Evolutionary conservation across 1,284 basidiomycete species (phyloP), one percentile per base, ranked within the genome.

Genomic region (Lentinula novae-zelandiae): DNA sequence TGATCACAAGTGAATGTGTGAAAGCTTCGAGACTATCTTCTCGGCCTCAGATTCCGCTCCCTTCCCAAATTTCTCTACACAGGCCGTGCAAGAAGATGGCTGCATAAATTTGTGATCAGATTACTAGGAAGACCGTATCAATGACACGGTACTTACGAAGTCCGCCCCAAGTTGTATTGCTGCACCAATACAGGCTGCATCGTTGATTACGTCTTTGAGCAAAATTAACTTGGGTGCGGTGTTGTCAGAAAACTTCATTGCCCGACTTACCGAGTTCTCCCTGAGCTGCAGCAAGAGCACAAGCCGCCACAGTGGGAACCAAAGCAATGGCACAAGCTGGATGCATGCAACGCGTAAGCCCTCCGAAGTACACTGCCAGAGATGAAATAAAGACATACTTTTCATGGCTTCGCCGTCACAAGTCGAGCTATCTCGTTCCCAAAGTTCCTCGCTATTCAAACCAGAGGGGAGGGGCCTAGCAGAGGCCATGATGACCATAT

Each of bases 221-320:
- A 13, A 10, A 57, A 22, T 5, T 27, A 52, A 17, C 57, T 34
- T 10, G 34, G 15, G 13, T 34, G 1, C 15, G 8, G 7, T 5
- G 33, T 38, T 36, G 17, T 27, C 3, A 27, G 17, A 38, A 4
- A 15, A 7, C 10, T 10, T 33, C 9, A 57, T 17, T 40, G 33
- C 34, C 13, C 22, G 3, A 42, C 60, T 38, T 13, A 57, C 60
- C 60, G 10, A 56, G 33, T 44, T 57, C 55, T 13, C 27, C 55
- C 33, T 57, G 55, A 34, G 55, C 55, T 2, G 55, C 55, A 38
- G 55, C 55, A 17, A 57, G 31, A 10, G 44, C 55, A 57, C 55
- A 57, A 10, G 55, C n/a, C 36, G 27, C 55, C 22, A 57, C 55
- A 20, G 42, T 57, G 4, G 55, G 55, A 15, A n/a, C 55, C 5